Base-by-base conservation (phyloP, 2,329 filamentous ascomycete species). In the Chrysoporthe puriensis region DNA sequence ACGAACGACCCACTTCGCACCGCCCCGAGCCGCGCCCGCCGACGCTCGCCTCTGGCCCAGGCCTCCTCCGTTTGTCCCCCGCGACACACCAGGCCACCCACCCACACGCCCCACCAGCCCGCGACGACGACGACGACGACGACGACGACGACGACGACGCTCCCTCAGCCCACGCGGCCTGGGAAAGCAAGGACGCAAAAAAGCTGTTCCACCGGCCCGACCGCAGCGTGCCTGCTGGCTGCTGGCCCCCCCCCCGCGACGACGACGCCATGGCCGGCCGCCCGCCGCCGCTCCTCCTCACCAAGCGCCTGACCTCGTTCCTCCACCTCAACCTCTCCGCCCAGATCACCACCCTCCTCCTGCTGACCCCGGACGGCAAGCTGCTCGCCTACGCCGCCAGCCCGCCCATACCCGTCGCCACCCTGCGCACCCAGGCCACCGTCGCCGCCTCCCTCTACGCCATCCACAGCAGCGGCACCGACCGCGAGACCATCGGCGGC, bases 281-380 rank as follows among this genome's bases (percentile, higher is more conserved):
- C 52, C 68, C 84, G 48, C 85, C 86, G 48, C 85, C 86, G 36
- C 82, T 88, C 67, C 82, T 93, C 79, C 83, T 93, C 69, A 89
- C 86, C 46, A 90, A 89, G 76, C 86, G 86, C 70, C 84, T 90
- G 71, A 88, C 87, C 40, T 79, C 84, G 68, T 90, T 90, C 77
- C 85, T 90, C 59, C 81, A 83, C 74, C 79, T 83, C 70, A 86
- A 88, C 76, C 85, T 88, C 71, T 85, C 84, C 8, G 76, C 86
- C 4, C 80, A 84, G 69, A 81, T 90, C 43, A 86, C 86, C 69
- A 88, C 87, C 3, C 83, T 87, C 66, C 83, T 89, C 69, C 81
- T 90, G 57, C 85, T 86, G 59, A 88, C 86, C 2, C 81, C 84
- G 1, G 84, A 85, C 50, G 88, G 88, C 72, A 88, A 88, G 76